These are phyloP conservation scores for Cavenderia fasciculata DNA, from an alignment of 78 protist genomes.

Conservation along the genomic window DNA sequence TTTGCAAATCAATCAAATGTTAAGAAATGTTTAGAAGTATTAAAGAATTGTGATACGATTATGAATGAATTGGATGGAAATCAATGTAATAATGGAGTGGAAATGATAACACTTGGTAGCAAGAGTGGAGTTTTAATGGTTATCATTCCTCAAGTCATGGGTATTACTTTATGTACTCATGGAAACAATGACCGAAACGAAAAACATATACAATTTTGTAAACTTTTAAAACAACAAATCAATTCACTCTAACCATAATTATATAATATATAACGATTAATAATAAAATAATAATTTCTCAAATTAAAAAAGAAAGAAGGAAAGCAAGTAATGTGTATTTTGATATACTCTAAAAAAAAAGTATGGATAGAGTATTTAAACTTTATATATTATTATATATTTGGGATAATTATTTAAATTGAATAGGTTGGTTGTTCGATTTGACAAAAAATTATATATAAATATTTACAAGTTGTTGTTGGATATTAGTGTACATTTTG, in stretches of 20 bases:
- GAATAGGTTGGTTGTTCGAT: no score
- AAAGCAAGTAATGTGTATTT: neutral
- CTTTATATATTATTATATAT: no score
- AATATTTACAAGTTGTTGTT: no score
- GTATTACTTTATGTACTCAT: conserved; percentile 19
- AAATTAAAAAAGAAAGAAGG: no score
- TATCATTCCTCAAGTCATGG: conserved; percentile 50
- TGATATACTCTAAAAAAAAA: no score
- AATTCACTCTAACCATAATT: neutral
- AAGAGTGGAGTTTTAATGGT: conserved; percentile 58
- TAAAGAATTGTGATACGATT: conserved; percentile 5
- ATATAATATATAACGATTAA: neutral
- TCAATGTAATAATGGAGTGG: neutral
- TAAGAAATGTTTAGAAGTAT: neutral
- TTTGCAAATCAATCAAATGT: neutral
- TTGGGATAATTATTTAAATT: no score
- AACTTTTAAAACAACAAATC: no score
- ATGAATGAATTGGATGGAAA: neutral
- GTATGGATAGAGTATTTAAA: neutral
- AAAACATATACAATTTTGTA: conserved; percentile 39
- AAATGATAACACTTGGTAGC: conserved; percentile 8
- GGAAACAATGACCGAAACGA: conserved; percentile 5
- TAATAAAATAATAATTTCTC: neutral
- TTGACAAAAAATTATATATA: no score
- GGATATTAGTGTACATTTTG: no score